These are phyloP conservation scores for Ambrosia trifida DNA, from an alignment of 129 eudicot genomes.

Conservation along the genomic window DNA sequence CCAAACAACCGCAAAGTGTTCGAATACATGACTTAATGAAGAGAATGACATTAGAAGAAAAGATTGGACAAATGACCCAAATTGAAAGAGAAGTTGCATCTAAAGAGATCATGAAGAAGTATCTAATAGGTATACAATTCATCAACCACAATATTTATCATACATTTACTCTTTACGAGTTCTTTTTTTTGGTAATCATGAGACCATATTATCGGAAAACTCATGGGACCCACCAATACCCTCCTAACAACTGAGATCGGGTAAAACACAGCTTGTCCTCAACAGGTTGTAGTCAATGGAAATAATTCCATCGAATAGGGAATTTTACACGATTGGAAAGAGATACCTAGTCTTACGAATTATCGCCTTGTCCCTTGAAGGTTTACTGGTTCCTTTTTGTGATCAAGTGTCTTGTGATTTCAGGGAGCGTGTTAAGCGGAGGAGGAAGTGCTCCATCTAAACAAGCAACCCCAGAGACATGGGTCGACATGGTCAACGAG, in stretches of 20 bases:
- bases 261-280: too few relatives aligned
- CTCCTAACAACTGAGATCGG: too few relatives aligned
- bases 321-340: too few relatives aligned
- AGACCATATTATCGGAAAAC: too few relatives aligned
- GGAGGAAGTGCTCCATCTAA: slow-evolving; percentile 64
- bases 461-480: slow-evolving; percentile 47
- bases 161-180: not conserved
- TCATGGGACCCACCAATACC: too few relatives aligned
- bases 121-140: slow-evolving; percentile 50
- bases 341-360: too few relatives aligned
- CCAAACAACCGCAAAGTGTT: slow-evolving; percentile 44
- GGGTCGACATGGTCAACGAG: slow-evolving; percentile 31
- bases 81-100: slow-evolving; percentile 59
- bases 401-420: not conserved
- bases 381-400: not conserved
- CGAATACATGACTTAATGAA: slow-evolving; percentile 55
- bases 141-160: not conserved
- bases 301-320: too few relatives aligned
- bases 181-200: not conserved
- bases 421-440: slow-evolving; percentile 71
- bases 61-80: slow-evolving; percentile 78
- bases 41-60: slow-evolving; percentile 67
- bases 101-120: slow-evolving; percentile 49
- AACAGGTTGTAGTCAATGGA: too few relatives aligned
- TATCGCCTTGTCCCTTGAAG: too few relatives aligned